Evolutionary conservation across 1,284 basidiomycete species (phyloP), one percentile per base, ranked within the genome.

Genomic region (Mycosarcoma maydis): DNA sequence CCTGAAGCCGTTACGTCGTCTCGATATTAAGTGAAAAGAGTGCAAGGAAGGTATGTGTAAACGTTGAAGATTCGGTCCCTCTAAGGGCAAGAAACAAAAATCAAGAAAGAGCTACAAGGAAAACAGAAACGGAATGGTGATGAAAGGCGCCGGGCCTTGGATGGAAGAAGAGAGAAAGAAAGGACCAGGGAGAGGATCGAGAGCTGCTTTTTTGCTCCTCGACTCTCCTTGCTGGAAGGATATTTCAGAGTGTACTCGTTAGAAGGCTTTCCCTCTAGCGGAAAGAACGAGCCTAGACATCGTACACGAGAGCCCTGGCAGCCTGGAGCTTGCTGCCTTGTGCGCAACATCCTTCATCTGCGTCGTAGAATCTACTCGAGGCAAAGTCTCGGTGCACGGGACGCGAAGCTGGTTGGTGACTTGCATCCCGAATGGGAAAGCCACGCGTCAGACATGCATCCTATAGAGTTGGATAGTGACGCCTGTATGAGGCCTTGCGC

Each of bases 81-180:
- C n/a, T n/a, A n/a, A n/a, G n/a, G n/a, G n/a, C n/a, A n/a, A n/a
- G n/a, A n/a, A n/a, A 30, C 7, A 30, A 30, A 45, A 45, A 36
- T 55, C 47, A 41, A 55, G 49, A 30, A 45, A 36, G 52, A 46
- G 36, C 19, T 23, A 50, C 62, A 42, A 39, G 17, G 43, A 22
- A 22, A 32, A 42, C 36, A 57, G 42, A 56, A 56, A 59, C 19
- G 20, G 48, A 59, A 65, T 29, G 47, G 37, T 54, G 60, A 54
- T 34, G 48, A 48, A 62, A 54, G 51, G 59, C 62, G 30, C 59
- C 62, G 34, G 52, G 57, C 51, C 58, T 53, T 46, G 53, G 40
- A 55, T 60, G 53, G 36, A 60, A 42, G 20, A 53, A 45, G 58
- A 56, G 54, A 46, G 41, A 30, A 48, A 59, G 46, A 41, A 57